These are phyloP conservation scores for Neolentinus lepideus DNA, from an alignment of 1,284 basidiomycete genomes.

Conservation along the genomic window DNA sequence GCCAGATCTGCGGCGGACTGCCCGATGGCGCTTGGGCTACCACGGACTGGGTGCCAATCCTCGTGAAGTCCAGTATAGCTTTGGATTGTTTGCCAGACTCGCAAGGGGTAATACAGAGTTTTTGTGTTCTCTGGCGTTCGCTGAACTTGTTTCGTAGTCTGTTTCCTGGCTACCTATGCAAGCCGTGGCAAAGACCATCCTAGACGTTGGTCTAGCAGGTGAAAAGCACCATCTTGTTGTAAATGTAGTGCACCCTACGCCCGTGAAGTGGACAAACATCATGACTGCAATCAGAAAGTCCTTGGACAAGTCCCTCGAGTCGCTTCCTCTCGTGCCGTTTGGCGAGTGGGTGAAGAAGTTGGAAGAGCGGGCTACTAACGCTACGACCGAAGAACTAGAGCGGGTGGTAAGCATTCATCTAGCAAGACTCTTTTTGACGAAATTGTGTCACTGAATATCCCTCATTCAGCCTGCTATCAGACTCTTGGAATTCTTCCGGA, in stretches of 20 bases:
- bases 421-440: constrained; percentile 23
- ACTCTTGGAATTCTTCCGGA: constrained; percentile 14
- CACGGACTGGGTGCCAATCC: constrained; percentile 25
- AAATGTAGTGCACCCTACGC: constrained; percentile 11
- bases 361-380: constrained; percentile 1
- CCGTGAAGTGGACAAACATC: constrained; percentile 6
- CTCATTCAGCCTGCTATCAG: constrained; percentile 5
- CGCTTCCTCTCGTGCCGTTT: constrained; percentile 19
- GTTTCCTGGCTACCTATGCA: constrained; percentile 11
- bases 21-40: constrained; percentile 21
- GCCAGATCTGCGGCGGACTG: constrained; percentile 22
- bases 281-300: constrained; percentile 1
- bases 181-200: constrained; percentile 7
- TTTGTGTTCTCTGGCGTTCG: background rate
- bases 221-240: constrained; percentile 4
- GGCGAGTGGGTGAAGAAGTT: constrained; percentile 19
- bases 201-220: constrained; percentile 7
- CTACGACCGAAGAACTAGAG: constrained; percentile 1
- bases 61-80: constrained; percentile 20
- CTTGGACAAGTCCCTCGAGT: constrained; percentile 11
- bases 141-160: background rate
- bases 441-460: constrained; percentile 22
- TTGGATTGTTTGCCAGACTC: constrained; percentile 20
- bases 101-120: constrained; percentile 12
- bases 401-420: constrained; percentile 14